A percentile compares a stretch with the other conserved stretches of the same genome.
phyloP scores from a whole-genome alignment of 768 basidiomycete species.

The Leucosporidium yakuticum region DNA sequence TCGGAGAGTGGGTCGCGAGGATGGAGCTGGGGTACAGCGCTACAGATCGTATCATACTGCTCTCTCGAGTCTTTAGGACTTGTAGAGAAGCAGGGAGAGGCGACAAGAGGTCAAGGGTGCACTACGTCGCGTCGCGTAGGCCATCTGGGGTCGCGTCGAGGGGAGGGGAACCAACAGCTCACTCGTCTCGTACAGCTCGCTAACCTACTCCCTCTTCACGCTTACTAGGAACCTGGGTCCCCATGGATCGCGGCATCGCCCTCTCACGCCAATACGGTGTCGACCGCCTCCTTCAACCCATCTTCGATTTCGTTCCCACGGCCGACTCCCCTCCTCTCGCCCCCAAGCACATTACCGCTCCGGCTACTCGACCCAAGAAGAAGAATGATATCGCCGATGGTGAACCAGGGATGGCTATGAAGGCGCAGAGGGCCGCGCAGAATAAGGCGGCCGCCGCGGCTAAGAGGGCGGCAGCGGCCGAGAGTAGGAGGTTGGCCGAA shows the following conservation, averaged over 20 bases:
- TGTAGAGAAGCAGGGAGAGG: too few relatives aligned
- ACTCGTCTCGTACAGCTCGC: background rate
- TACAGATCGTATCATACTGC: too few relatives aligned
- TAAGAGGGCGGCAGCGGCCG: constrained; percentile 4
- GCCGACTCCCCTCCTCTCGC: constrained; percentile 83
- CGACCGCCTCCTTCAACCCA: constrained; percentile 74
- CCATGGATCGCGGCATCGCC: constrained; percentile 76
- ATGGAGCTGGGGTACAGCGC: too few relatives aligned
- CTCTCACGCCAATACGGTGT: constrained; percentile 91
- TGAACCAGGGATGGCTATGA: constrained; percentile 8
- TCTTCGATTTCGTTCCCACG: constrained; percentile 87
- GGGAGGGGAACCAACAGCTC: too few relatives aligned
- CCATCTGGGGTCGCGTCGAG: background rate
- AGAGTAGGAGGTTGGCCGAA: background rate
- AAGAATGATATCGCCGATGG: constrained; percentile 31
- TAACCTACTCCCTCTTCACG: background rate
- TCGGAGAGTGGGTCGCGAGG: too few relatives aligned
- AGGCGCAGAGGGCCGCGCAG: constrained; percentile 5
- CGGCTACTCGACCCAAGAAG: constrained; percentile 44
- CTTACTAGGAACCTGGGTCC: constrained; percentile 91
- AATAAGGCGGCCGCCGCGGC: constrained; percentile 10
- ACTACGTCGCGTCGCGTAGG: background rate
- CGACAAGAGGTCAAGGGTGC: background rate
- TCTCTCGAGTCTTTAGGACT: too few relatives aligned
- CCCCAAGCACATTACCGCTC: constrained; percentile 87